Evolutionary conservation across 1,284 basidiomycete genomes (phyloP).

Genomic region (Microbotryomycetes sp.): DNA sequence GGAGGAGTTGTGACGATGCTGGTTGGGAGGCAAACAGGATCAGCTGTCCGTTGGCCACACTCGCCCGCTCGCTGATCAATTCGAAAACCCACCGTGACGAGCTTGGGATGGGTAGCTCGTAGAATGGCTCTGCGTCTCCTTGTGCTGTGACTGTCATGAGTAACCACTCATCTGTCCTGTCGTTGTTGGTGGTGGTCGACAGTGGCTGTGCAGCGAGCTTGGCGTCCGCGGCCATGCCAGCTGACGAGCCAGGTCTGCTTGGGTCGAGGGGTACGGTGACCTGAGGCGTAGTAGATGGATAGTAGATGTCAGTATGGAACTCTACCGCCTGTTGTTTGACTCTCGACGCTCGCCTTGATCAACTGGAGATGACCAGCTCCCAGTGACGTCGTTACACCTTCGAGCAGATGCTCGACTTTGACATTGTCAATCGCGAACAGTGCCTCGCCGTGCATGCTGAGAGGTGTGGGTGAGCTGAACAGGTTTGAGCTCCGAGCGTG

Average conservation of each 20-base stretch:
- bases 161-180: neutral
- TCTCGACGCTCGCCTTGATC: neutral
- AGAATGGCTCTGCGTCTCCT: slow-evolving; percentile 4
- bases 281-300: neutral
- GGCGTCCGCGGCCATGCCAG: neutral
- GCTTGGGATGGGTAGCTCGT: slow-evolving; percentile 11
- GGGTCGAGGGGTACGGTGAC: neutral
- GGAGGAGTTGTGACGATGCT: slow-evolving; percentile 6
- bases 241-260: neutral
- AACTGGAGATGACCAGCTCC: neutral
- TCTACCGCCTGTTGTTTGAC: neutral
- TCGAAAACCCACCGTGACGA: neutral
- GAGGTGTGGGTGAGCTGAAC: no score
- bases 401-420: neutral
- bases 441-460: neutral
- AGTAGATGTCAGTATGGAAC: neutral
- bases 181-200: neutral
- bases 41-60: neutral
- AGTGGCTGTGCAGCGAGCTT: neutral
- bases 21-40: neutral
- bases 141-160: neutral
- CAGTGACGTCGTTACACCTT: neutral
- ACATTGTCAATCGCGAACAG: neutral
- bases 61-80: no score
- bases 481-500: no score